phyloP scores from a whole-genome alignment of 106 monocot genomes.

The Dendrobium nobile region DNA sequence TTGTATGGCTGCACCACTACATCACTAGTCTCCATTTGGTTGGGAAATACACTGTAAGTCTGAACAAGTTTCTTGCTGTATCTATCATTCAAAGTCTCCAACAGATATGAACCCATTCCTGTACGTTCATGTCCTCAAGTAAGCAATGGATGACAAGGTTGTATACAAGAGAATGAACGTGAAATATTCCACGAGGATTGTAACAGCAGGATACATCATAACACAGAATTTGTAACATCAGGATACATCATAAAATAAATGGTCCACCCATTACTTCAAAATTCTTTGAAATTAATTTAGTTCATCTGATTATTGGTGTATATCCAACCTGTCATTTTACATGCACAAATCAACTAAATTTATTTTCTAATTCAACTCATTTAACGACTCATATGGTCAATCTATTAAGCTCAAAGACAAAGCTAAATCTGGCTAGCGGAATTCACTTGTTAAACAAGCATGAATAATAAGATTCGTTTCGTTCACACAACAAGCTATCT shows the following conservation, averaged over 20 bases:
- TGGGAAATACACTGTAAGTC: constrained; percentile 98
- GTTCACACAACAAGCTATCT: too few relatives aligned
- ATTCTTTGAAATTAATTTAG: not conserved
- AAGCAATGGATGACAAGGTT: constrained; percentile 1
- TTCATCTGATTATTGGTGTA: not conserved
- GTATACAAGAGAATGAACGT: not conserved
- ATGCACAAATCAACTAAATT: not conserved
- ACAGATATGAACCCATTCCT: constrained; percentile 98
- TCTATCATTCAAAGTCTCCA: constrained; percentile 95
- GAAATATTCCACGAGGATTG: not conserved
- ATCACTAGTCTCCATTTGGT: constrained; percentile 97
- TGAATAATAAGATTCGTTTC: too few relatives aligned
- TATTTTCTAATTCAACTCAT: too few relatives aligned
- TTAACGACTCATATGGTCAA: too few relatives aligned
- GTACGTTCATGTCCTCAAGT: constrained; percentile 5
- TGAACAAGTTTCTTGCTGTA: constrained; percentile 98
- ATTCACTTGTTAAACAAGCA: too few relatives aligned
- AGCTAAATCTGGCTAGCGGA: too few relatives aligned
- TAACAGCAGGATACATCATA: not conserved
- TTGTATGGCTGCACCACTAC: constrained; percentile 99
- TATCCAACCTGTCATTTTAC: not conserved
- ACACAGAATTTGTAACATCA: not conserved
- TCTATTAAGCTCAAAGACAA: too few relatives aligned
- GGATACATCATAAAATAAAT: not conserved
- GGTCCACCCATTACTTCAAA: not conserved